These are phyloP conservation scores for Aspergillus diversus DNA, from an alignment of 495 filamentous ascomycete genomes.

Conservation along the genomic window DNA sequence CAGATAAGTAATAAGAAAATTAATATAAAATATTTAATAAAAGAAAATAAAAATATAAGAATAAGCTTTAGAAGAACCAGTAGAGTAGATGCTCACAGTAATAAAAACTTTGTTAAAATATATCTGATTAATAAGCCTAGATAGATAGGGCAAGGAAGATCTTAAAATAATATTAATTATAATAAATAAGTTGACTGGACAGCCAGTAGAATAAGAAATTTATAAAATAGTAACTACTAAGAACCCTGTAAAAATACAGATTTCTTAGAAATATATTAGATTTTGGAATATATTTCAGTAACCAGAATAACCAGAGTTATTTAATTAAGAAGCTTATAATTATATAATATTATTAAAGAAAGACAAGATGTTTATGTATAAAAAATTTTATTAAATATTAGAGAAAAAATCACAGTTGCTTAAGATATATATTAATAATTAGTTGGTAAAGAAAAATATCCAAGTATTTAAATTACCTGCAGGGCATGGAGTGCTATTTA, in stretches of 20 bases:
- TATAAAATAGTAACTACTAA: neutral
- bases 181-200: too few relatives aligned
- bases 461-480: neutral
- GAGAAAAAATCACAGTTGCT: neutral
- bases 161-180: too few relatives aligned
- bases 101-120: too few relatives aligned
- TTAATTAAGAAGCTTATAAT: neutral
- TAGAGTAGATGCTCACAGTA: too few relatives aligned
- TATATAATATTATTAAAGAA: neutral
- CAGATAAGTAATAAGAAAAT: neutral
- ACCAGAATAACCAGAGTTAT: neutral
- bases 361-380: neutral
- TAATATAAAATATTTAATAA: neutral
- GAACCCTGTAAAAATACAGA: neutral
- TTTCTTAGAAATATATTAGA: neutral
- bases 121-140: too few relatives aligned
- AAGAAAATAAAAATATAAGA: too few relatives aligned
- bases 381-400: neutral
- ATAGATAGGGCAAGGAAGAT: neutral
- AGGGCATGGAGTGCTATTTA: neutral
- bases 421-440: neutral
- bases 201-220: neutral
- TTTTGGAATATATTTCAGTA: neutral
- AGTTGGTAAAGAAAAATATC: neutral
- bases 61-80: too few relatives aligned